Evolutionary conservation across 768 basidiomycete genomes (phyloP), one percentile per base, ranked within the genome.

Genomic region (Boletellus sp.): DNA sequence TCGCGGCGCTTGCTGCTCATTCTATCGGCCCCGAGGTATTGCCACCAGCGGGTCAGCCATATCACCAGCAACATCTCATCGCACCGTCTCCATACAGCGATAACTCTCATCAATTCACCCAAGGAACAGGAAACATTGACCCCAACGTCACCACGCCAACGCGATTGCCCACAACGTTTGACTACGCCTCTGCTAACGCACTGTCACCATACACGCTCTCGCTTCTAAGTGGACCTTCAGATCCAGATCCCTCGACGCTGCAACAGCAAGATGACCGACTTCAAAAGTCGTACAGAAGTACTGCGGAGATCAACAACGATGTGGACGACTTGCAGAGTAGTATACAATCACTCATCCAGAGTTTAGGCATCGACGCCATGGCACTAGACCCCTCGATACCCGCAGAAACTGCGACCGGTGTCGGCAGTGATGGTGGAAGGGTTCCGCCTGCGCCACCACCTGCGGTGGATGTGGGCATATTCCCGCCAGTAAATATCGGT

Each of bases 321-420:
- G 87, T 93, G 23, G 82, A 84, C 54, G 78, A 80, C 33, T 68
- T 92, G 46, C 80, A 86, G 53, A 72, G 69, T 12, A 83, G 79
- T 51, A 82, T 94, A 37, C 78, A 88, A 51, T 78, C 79, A 6
- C 72, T 94, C 52, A 86, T 92, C 26, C 75, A 85, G 54, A 78
- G 78, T 42, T 76, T 91, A 40, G 87, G 86, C 7, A 65, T 87
- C 42, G 85, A 90, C 61, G 73, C 83, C 17, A 51, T 37, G 7
- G 13, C 59, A n/a, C 54, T 68, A 8, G 58, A 67, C 28, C 35
- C 57, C 9, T 10, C 37, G 3, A 0, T 34, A 6, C 45, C 47
- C 12, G 4, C 36, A 11, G 67, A 64, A 13, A 42, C 38, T 1
- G 34, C 23, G 15, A 11, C 42, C 2, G 62, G 57, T 2, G 31